A percentile compares a stretch with the other conserved stretches of the same genome.
Conservation (phyloP, 2,329 filamentous ascomycete genomes). For the Calonectria multiphialidica region DNA sequence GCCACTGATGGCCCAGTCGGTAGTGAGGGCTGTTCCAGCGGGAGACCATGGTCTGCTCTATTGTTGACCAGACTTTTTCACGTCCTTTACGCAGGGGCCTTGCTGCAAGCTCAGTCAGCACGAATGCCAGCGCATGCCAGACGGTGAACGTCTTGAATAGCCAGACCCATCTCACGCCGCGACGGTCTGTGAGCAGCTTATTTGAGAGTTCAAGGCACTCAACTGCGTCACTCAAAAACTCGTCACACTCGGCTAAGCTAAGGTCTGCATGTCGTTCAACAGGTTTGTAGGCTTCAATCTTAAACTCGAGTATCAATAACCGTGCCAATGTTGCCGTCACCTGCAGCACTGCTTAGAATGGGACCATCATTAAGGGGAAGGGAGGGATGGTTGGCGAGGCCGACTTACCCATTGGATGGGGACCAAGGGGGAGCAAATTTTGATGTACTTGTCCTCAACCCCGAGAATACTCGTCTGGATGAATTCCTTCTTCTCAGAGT, state of each 20-base stretch:
- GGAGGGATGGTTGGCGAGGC: too few relatives aligned
- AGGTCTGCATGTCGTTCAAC: neutral
- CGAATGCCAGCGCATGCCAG: neutral
- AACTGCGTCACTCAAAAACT: neutral
- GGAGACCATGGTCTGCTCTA: neutral
- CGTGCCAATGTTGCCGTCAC: neutral
- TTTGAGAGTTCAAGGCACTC: neutral
- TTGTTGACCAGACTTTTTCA: neutral
- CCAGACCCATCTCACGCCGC: neutral
- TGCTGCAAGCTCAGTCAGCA: neutral
- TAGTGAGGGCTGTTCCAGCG: neutral
- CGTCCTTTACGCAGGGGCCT: neutral
- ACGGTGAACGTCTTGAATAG: neutral
- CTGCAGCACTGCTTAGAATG: neutral
- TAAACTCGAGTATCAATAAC: neutral
- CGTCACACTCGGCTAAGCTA: neutral
- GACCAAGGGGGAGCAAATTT: neutral
- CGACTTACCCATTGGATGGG: neutral
- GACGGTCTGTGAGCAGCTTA: neutral
- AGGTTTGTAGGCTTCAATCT: neutral
- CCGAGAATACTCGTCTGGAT: neutral
- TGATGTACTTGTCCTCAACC: neutral
- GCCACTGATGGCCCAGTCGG: neutral
- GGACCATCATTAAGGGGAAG: too few relatives aligned
- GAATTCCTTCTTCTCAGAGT: neutral